Evolutionary conservation across 371 early-diverging fungal species (phyloP), one percentile per base, ranked within the genome.

Genomic region (Mucor mucedo): DNA sequence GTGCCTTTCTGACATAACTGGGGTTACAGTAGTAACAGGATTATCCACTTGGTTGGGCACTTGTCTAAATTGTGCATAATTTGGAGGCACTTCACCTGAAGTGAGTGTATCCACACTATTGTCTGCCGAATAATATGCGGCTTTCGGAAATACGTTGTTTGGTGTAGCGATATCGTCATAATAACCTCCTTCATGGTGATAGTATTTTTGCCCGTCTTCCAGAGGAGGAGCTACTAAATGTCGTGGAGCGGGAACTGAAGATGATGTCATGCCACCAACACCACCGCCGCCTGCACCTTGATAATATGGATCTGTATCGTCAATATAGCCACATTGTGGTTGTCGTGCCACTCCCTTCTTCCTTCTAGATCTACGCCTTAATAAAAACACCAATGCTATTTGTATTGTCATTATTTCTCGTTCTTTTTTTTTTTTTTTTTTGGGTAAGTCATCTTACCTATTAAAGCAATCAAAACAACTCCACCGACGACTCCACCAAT

Each of bases 131-230:
- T 61, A 66, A 61, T 47, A 59, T 5, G 52, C 48, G 14, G 57
- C 21, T n/a, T 50, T 55, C 4, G 66, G 38, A 47, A 50, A 58
- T 16, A 39, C 8, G 21, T 29, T 14, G 5, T 30, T 35, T 5
- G 63, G 8, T n/a, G 42, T 73, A 81, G 87, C 55, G 55, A 76
- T 9, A 69, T 91, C 62, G 2, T 60, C 64, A 33, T 60, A 63
- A 10, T 60, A 60, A 13, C 52, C 61, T 8, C 44, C 42, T 2
- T 39, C 53, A 11, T 35, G 27, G 27, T 40, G 62, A 30, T 55
- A 38, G 6, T 52, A 48, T 38, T 16, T 29, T 40, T 48, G 2
- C 30, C 35, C 58, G 27, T 35, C 3, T 35, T 44, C 33, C 33
- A 32, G 21, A 5, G 56, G 29, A 0, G 67, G 67, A n/a, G 62